A percentile compares a stretch with the other conserved stretches of the same genome.
These are phyloP conservation scores for Lolium rigidum DNA, from an alignment of 176 grass and related monocot species.

Conservation along the genomic window DNA sequence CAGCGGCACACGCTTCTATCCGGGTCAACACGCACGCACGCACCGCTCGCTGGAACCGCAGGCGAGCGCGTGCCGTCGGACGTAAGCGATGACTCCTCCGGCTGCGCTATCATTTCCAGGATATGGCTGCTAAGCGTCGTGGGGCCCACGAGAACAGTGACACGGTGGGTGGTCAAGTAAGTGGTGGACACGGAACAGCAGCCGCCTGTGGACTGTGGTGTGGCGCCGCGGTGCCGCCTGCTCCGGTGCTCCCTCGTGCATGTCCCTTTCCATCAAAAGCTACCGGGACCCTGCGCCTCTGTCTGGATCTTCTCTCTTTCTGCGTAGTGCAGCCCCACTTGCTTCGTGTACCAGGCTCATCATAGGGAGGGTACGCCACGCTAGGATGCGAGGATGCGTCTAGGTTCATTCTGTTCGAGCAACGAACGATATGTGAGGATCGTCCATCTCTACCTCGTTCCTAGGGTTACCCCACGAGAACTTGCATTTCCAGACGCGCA, in stretches of 20 bases:
- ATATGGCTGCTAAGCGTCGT: background rate
- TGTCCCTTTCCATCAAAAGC: constrained; percentile 27
- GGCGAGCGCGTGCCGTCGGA: background rate
- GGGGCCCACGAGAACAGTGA: background rate
- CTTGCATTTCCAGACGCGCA: too few species aligned
- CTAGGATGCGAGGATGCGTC: background rate
- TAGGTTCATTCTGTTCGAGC: background rate
- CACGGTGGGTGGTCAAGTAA: background rate
- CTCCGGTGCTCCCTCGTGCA: too few species aligned
- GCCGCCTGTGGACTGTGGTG: background rate
- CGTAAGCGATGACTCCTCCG: background rate
- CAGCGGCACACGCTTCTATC: background rate
- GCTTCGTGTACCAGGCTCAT: background rate
- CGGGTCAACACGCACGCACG: too few species aligned
- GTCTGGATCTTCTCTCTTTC: too few species aligned
- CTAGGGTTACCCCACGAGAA: too few species aligned
- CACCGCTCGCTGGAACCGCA: too few species aligned
- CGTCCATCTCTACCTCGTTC: too few species aligned
- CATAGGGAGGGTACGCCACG: background rate
- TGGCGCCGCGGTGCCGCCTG: constrained; percentile 6
- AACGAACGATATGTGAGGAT: too few species aligned
- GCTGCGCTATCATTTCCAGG: background rate
- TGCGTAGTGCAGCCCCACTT: too few species aligned
- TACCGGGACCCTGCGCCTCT: background rate
- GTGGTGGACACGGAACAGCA: background rate